phyloP scores from a whole-genome alignment of 257 asterid species.

The Solanum infundibuliforme region DNA sequence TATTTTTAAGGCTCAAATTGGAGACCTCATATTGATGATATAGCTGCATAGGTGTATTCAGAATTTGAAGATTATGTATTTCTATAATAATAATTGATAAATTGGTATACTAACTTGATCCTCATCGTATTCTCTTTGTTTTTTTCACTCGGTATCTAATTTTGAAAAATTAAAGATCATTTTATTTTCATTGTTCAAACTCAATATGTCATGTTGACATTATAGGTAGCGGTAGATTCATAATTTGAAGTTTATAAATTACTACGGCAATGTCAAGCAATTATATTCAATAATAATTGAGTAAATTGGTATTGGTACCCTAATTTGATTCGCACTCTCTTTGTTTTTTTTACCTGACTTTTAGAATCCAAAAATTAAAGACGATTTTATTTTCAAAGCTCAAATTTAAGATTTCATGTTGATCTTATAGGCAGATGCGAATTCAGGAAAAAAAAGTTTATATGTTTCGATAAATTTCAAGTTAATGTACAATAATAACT shows the following conservation, averaged over 20 bases:
- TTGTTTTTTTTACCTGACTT: rapidly evolving
- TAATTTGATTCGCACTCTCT: not conserved
- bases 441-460: not conserved
- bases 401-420: not conserved
- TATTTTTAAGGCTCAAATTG: no score
- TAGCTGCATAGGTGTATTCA: not conserved
- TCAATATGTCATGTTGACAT: not conserved
- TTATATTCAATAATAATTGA: not conserved
- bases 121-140: not conserved
- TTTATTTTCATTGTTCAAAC: not conserved
- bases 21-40: not conserved
- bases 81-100: not conserved
- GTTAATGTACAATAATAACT: not conserved
- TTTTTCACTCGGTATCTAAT: not conserved
- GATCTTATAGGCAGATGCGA: not conserved
- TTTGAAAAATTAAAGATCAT: not conserved
- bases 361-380: rapidly evolving
- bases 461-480: no score
- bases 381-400: rapidly evolving
- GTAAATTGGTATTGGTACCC: not conserved
- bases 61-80: not conserved
- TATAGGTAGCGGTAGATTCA: rapidly evolving
- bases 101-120: not conserved
- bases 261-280: rapidly evolving
- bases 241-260: no score